A percentile compares a stretch with the other conserved stretches of the same genome.
Conservation (phyloP, 2,329 filamentous ascomycete species). For the Ophiostoma montium region DNA sequence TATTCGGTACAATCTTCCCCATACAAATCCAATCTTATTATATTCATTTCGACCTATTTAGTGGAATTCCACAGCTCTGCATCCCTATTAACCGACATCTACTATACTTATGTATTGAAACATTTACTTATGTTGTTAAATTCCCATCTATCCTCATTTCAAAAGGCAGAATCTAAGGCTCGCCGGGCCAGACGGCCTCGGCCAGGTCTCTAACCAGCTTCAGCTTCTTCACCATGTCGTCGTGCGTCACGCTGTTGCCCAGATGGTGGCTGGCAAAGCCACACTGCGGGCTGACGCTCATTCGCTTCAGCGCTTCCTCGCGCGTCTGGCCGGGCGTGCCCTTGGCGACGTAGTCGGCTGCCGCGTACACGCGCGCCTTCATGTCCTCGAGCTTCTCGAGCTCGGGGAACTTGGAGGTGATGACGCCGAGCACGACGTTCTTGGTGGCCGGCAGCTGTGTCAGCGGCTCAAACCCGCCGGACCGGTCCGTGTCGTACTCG, state of each 20-base stretch:
- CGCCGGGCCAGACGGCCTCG: conserved; percentile 43
- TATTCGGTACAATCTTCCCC: too few species aligned
- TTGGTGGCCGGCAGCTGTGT: conserved; percentile 43
- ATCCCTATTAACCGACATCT: too few species aligned
- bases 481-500: conserved; percentile 34
- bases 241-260: conserved; percentile 50
- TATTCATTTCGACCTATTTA: too few species aligned
- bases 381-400: conserved; percentile 34
- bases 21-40: background rate
- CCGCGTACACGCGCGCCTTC: conserved; percentile 38
- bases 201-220: conserved; percentile 53
- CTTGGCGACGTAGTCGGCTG: conserved; percentile 51
- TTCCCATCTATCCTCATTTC: too few species aligned
- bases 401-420: conserved; percentile 20
- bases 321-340: conserved; percentile 42
- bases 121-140: too few species aligned
- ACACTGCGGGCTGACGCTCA: conserved; percentile 57
- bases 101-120: too few species aligned
- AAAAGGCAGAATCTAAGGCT: conserved; percentile 11
- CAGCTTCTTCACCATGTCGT: conserved; percentile 59
- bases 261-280: conserved; percentile 56
- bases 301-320: conserved; percentile 48
- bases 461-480: conserved; percentile 48
- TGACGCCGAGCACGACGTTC: conserved; percentile 46
- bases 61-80: too few species aligned